Evolutionary conservation across 2,329 filamentous ascomycete genomes (phyloP), one percentile per base, ranked within the genome.

Genomic region (Rutstroemia sp.): DNA sequence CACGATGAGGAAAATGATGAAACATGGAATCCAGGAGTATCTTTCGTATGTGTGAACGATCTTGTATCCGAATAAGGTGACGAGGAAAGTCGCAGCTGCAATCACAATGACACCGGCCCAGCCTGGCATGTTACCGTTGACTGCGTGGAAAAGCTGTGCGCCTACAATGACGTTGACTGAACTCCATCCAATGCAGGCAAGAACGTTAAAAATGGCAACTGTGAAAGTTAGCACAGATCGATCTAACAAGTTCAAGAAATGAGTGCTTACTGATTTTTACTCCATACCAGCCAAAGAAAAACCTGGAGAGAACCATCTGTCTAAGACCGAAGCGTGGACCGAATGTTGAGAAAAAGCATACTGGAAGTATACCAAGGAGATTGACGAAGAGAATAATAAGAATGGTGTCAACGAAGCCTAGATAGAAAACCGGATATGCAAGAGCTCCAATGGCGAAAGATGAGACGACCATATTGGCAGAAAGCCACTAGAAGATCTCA

Each of bases 81-180:
- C 76, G 47, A 84, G 55, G 52, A 89, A 78, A 0, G 87, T 89
- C 62, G 78, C 80, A 51, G 83, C 68, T 9, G 86, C 81, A 61
- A 92, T 88, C 60, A 92, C 80, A 41, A 92, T 71, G 59, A 94
- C 87, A 19, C 88, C 88, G 1, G 86, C 88, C 67, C 77, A 86
- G 47, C 87, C 86, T 6, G 87, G 86, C 61, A 92, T 82, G 50
- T 79, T 71, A 47, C 71, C 67, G 67, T 89, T 91, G 47, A 92
- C 84, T 0, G 88, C 85, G 56, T 89, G 78, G 63, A 94, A 78
- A 6, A 92, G 78, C 69, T 92, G 86, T 0, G 87, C 87, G 17
- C 88, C 89, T 16, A 92, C 87, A 60, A 94, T 91, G 54, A 82
- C 80, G 67, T 94, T 92, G 62, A 91, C 84, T 0, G 84, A 78